Percentiles rank a stretch among this genome's conserved stretches.
These are phyloP conservation scores for Colletotrichum somersetense DNA, from an alignment of 2,329 filamentous ascomycete species.

Conservation along the genomic window DNA sequence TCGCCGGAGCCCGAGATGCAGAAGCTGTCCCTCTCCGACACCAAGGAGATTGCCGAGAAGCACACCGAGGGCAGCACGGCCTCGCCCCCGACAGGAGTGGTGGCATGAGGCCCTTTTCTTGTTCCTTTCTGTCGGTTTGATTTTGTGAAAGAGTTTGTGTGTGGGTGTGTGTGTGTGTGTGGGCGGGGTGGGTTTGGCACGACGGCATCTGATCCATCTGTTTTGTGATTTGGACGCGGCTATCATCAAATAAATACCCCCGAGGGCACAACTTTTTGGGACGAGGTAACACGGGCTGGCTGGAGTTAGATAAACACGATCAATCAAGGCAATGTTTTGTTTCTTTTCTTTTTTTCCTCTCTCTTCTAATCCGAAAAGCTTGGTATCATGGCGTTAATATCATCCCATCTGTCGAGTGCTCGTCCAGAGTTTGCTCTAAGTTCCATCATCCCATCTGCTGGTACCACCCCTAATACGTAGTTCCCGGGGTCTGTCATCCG, in stretches of 20 bases:
- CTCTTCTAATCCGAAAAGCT: neutral
- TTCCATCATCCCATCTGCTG: slow-evolving; percentile 12
- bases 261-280: slow-evolving; percentile 13
- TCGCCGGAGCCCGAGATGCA: slow-evolving; percentile 46
- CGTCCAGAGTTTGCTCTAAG: neutral
- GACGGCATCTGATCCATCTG: neutral
- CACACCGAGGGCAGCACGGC: slow-evolving; percentile 22
- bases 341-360: too few relatives aligned
- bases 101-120: slow-evolving; percentile 8
- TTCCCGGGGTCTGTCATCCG: neutral
- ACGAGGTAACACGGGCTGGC: slow-evolving; percentile 27
- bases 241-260: slow-evolving; percentile 39
- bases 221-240: slow-evolving; percentile 9
- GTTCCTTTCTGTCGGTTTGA: neutral
- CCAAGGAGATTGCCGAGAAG: slow-evolving; percentile 36
- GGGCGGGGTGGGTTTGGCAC: neutral
- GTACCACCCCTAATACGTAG: too few relatives aligned
- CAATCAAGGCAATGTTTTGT: neutral
- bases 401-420: slow-evolving; percentile 18
- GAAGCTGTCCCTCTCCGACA: slow-evolving; percentile 49
- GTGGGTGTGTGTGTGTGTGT: neutral
- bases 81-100: neutral
- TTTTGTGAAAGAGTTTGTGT: too few relatives aligned
- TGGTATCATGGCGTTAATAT: slow-evolving; percentile 26
- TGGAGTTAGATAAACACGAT: slow-evolving; percentile 24